Base-by-base conservation (phyloP, 2,329 filamentous ascomycete genomes). In the Colletotrichum abscissum region DNA sequence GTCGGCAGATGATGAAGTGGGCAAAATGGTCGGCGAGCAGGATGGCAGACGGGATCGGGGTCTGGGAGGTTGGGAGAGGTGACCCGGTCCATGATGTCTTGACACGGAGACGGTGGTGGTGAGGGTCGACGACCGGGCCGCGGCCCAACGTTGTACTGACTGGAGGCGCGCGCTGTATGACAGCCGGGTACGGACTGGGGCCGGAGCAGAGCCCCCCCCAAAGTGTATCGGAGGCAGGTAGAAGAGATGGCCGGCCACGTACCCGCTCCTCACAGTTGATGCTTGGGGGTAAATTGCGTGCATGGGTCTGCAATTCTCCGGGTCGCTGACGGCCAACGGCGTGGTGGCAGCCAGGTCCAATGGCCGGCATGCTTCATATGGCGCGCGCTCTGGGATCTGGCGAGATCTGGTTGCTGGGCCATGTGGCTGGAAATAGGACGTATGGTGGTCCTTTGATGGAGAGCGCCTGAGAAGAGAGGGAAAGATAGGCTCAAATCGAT, bases 371-470 rank as follows among this genome's bases (percentile, higher is more conserved):
- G 73, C 73, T 24, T 75, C 73, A 74, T 19, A 64, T 70, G 70
- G 65, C 70, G 73, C 73, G 73, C 73, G 73, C 70, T 75, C 73
- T 63, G 38, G 42, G 19, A 63, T 28, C 55, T 49, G 55, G 60
- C 38, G 22, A 57, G 49, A 26, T 49, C 35, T 38, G 46, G 58
- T 46, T 33, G 52, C 12, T 46, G 69, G 63, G 72, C 62, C 38
- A 26, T n/a, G 24, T 54, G 57, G 42, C 52, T 73, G 68, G 49
- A 58, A 63, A 30, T 30, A 35, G 49, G 30, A 64, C 30, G 7
- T 16, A 56, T 42, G 67, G 68, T 49, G 9, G 28, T 57, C 57
- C 59, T 54, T 52, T 33, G 49, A 68, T 35, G 68, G 46, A 63
- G 42, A 72, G 71, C 71, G 71, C 58, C 72, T 72, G 67, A 60